Evolutionary conservation across 2,329 filamentous ascomycete genomes (phyloP).

Genomic region (Reticulascus tulasneorum): DNA sequence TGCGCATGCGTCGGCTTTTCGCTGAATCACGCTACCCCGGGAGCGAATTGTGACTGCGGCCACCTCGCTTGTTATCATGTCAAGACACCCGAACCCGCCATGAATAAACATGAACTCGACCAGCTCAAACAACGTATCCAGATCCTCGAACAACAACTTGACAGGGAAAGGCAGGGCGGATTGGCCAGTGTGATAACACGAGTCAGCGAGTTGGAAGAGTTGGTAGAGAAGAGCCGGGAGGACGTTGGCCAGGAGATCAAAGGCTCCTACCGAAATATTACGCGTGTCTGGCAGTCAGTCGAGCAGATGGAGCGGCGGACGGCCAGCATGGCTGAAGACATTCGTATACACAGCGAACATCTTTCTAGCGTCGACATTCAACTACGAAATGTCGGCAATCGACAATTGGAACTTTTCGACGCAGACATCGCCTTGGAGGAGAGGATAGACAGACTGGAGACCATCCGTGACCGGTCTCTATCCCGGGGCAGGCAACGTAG

Average conservation of each 20-base stretch:
- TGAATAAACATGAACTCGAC: constrained; percentile 44
- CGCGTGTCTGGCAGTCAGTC: constrained; percentile 50
- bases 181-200: constrained; percentile 36
- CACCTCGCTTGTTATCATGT: constrained; percentile 58
- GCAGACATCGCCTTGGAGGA: constrained; percentile 51
- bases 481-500: constrained; percentile 1
- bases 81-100: constrained; percentile 38
- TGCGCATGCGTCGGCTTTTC: constrained; percentile 57
- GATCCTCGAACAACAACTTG: constrained; percentile 39
- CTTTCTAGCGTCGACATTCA: constrained; percentile 35
- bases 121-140: constrained; percentile 42
- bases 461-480: constrained; percentile 19
- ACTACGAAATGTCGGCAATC: constrained; percentile 41
- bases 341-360: constrained; percentile 36
- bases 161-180: constrained; percentile 30
- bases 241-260: constrained; percentile 51
- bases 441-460: constrained; percentile 47
- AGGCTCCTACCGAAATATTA: constrained; percentile 51
- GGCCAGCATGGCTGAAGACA: constrained; percentile 29
- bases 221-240: constrained; percentile 47
- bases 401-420: constrained; percentile 47
- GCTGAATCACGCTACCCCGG: constrained; percentile 48
- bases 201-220: constrained; percentile 50
- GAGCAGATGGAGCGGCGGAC: constrained; percentile 37
- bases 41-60: constrained; percentile 54